These are phyloP conservation scores for Raffaelea ambrosiae DNA, from an alignment of 2,329 filamentous ascomycete genomes.

Conservation along the genomic window DNA sequence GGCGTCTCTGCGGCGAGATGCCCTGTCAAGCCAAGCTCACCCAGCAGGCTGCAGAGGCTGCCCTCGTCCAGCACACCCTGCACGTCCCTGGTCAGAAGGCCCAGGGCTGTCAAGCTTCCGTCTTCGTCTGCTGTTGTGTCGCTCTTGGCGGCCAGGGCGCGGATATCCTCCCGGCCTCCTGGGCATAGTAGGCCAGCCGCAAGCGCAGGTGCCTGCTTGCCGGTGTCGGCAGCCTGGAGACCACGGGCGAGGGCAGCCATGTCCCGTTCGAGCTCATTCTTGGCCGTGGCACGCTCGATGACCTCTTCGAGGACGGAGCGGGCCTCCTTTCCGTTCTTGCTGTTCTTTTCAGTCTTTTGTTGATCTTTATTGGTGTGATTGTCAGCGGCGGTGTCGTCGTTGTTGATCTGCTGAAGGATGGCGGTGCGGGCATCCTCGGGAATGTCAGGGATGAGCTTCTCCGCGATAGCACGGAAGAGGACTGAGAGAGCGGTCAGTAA, in stretches of 20 bases:
- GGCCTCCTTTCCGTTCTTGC: constrained; percentile 19
- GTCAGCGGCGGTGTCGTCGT: no score
- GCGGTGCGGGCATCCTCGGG: constrained; percentile 56
- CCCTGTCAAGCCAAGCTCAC: constrained; percentile 61
- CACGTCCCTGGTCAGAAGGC: constrained; percentile 49
- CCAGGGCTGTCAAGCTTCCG: constrained; percentile 52
- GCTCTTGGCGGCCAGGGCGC: constrained; percentile 35
- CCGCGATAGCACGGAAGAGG: constrained; percentile 64
- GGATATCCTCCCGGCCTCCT: constrained; percentile 64
- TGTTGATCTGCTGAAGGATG: constrained; percentile 58
- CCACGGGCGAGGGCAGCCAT: constrained; percentile 23
- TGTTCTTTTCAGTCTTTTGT: constrained; percentile 6
- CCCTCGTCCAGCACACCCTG: constrained; percentile 52
- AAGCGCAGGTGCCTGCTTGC: constrained; percentile 48
- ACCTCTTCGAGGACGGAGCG: constrained; percentile 58
- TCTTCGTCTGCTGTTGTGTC: no score
- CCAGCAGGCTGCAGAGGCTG: constrained; percentile 57
- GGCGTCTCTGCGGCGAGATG: constrained; percentile 66
- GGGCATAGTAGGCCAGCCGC: constrained; percentile 59
- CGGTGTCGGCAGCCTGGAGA: constrained; percentile 29
- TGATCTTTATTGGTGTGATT: no score
- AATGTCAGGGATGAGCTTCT: constrained; percentile 71
- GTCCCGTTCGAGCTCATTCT: constrained; percentile 49
- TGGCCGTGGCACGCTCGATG: constrained; percentile 50
- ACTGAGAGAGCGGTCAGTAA: constrained; percentile 32